Evolutionary conservation across 805 yeast genomes (phyloP).

Genomic region (Saturnispora serradocipensis): DNA sequence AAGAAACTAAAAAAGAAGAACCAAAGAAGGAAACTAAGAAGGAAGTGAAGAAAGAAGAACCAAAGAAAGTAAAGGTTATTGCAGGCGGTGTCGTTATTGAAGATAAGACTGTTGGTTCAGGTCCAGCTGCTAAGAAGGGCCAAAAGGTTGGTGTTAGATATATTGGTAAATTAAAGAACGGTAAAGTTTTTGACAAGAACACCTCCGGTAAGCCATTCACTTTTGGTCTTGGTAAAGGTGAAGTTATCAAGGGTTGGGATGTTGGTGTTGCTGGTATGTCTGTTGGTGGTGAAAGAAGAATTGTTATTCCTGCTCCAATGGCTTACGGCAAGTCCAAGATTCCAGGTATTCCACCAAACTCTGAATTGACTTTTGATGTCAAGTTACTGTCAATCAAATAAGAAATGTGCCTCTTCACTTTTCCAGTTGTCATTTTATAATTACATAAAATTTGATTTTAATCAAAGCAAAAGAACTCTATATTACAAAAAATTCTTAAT

Average conservation of each 20-base stretch:
- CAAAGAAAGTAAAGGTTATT: slow-evolving; percentile 66
- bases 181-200: slow-evolving; percentile 94
- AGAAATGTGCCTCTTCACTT: slow-evolving; percentile 14
- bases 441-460: neutral
- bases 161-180: slow-evolving; percentile 95
- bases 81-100: slow-evolving; percentile 91
- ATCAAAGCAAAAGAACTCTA: neutral
- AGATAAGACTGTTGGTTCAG: slow-evolving; percentile 85
- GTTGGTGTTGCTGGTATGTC: slow-evolving; percentile 98
- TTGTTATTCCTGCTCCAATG: slow-evolving; percentile 88
- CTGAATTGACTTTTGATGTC: slow-evolving; percentile 92
- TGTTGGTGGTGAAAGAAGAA: slow-evolving; percentile 98
- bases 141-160: slow-evolving; percentile 93
- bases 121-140: slow-evolving; percentile 80
- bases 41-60: slow-evolving; percentile 24
- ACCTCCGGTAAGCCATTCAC: slow-evolving; percentile 93
- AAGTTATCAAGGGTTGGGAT: slow-evolving; percentile 98
- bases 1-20: slow-evolving; percentile 20
- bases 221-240: slow-evolving; percentile 91
- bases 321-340: slow-evolving; percentile 92
- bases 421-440: neutral
- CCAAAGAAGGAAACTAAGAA: slow-evolving; percentile 18
- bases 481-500: neutral
- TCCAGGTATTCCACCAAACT: slow-evolving; percentile 97
- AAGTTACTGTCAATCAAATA: slow-evolving; percentile 84